These are phyloP conservation scores for Heritiera fomes DNA, from an alignment of 345 rosid species.

Conservation along the genomic window DNA sequence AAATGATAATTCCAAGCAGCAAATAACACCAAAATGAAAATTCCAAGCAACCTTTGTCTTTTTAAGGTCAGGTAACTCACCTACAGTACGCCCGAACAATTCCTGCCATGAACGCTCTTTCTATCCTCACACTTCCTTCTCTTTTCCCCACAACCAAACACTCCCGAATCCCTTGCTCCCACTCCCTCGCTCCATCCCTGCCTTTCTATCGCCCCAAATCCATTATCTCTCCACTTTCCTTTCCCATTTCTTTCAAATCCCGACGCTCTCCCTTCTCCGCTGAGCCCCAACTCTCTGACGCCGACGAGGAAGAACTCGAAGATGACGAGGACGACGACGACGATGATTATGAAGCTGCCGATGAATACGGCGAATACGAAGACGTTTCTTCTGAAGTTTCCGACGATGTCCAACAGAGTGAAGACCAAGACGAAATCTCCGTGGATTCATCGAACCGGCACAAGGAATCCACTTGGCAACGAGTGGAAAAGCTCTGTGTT, in stretches of 20 bases:
- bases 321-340: slow-evolving; percentile 44
- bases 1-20: too few species aligned
- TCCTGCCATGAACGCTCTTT: slow-evolving; percentile 32
- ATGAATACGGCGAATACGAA: slow-evolving; percentile 73
- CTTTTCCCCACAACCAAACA: slow-evolving; percentile 24
- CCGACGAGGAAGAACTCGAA: slow-evolving; percentile 49
- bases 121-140: slow-evolving; percentile 42
- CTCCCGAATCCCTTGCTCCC: slow-evolving; percentile 25
- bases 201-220: slow-evolving; percentile 34
- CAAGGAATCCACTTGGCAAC: slow-evolving; percentile 56
- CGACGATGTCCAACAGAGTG: slow-evolving; percentile 44
- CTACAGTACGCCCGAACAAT: background rate
- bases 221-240: slow-evolving; percentile 30
- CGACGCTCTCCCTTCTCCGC: slow-evolving; percentile 48
- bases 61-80: background rate
- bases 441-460: slow-evolving; percentile 36
- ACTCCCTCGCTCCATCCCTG: slow-evolving; percentile 31
- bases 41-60: background rate
- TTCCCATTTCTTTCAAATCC: slow-evolving; percentile 39
- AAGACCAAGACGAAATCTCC: slow-evolving; percentile 49
- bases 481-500: slow-evolving; percentile 73
- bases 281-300: slow-evolving; percentile 62
- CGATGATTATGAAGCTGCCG: slow-evolving; percentile 56
- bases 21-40: too few species aligned
- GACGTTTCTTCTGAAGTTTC: slow-evolving; percentile 40